Evolutionary conservation across 2,329 filamentous ascomycete species (phyloP), one percentile per base, ranked within the genome.

Genomic region (Huntiella decipiens): DNA sequence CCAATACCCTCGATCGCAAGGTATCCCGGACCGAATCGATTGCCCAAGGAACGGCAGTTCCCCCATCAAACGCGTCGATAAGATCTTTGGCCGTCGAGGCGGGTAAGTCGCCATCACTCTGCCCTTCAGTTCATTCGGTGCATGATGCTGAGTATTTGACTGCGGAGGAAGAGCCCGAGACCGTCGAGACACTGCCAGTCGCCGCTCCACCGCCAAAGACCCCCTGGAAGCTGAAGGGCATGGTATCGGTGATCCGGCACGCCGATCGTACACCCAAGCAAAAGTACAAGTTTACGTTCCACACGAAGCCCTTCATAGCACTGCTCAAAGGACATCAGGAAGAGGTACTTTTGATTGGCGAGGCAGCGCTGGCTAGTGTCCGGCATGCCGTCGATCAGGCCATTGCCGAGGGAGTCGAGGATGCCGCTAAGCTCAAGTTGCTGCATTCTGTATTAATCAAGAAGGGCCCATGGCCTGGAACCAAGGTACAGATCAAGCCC

Each of bases 261-360:
- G 92, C 92, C 2, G 91, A 98, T 63, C 80, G 91, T 47, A 98
- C 91, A 1, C 91, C 91, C 2, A 98, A 98, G 63, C 91, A 98
- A 56, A 98, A 98, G 60, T 95, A 95, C 69, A 98, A 98, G 60
- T 98, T 96, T 56, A 98, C 91, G 0, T 96, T 98, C 55, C 91
- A 98, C 57, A 93, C 86, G 0, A 84, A 87, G 51, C 91, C 91
- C 0, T 98, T 98, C 56, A 87, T 98, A 52, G 83, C 93, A 52
- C 69, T 98, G 3, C 73, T 98, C 37, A 93, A 88, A 58, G 91
- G 91, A 0, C 88, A 98, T 56, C 84, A 93, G 56, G 88, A 96
- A 61, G 91, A 98, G 58, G 91, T 98, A 1, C 70, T 98, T 2
- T 72, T 98, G 16, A 91, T 94, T 52, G 88, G 88, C 6, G 86